Base-by-base conservation (phyloP, 75 land plant genomes). In the Cupressus sempervirens region DNA sequence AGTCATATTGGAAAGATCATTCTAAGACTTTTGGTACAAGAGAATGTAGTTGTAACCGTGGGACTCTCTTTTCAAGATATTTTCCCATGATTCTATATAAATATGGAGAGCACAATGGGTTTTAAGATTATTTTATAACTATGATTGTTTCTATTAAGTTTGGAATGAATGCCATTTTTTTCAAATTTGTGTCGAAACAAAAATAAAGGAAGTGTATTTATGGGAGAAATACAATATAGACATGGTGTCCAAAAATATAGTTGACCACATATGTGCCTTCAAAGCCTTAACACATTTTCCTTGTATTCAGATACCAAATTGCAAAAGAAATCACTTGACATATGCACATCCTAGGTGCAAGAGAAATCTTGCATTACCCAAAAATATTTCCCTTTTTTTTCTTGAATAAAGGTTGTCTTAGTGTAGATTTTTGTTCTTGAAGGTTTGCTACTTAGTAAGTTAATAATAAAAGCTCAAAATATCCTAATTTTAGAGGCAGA, bases 1-100 rank as follows among this genome's bases (percentile, higher is more conserved):
- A 93, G 87, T 93, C 95, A 13, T 94, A 93, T 82, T 93, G 95
- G 95, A 93, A 93, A 85, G 95, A 94, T 46, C 95, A 93, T 50
- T 93, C 95, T 76, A 93, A 93, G 88, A 93, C 90, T 30, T 93
- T 94, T 72, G 95, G 95, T 38, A 93, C 95, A 40, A 85, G 95
- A 15, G 95, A 93, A 84, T 93, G 92, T 85, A 88, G 95, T 36
- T 93, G 95, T 82, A 94, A 93, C 80, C 92, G 95, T 74, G 95
- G 95, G 52, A 93, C 95, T 83, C 90, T 93, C 65, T 93, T 93
- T 88, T 93, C 95, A 80, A 90, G 94, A 94, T 93, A 82, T 38
- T 77, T 45, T 40, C 23, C 2, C n/a, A 23, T 20, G 26, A 77
- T 23, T 45, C 46, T 40, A 12, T 18, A 77, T 41, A 77, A 18